phyloP scores from a whole-genome alignment of 306 rosid species.

The Glycine tomentella region DNA sequence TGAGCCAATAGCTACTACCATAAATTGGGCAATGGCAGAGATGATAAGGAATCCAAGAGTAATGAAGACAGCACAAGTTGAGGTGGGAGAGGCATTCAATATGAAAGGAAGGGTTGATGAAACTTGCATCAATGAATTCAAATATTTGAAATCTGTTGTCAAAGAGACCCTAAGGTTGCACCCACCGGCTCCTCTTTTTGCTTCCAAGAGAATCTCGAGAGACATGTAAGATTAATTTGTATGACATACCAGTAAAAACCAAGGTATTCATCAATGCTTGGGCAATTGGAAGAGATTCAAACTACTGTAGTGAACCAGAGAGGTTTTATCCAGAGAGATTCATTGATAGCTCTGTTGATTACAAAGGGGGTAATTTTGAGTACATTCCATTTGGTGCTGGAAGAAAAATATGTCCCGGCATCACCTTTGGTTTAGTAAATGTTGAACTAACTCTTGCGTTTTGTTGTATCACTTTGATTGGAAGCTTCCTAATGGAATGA shows the following conservation, averaged over 20 bases:
- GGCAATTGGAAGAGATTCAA: not conserved
- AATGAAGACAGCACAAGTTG: no score
- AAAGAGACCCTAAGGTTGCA: no score
- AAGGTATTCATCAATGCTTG: no score
- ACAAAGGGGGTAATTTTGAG: not conserved
- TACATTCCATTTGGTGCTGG: conserved; percentile 5
- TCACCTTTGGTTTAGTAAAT: not conserved
- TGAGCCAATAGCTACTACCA: not conserved
- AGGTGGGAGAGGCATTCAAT: no score
- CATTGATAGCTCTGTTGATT: not conserved
- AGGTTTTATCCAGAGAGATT: conserved; percentile 3
- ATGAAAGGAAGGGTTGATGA: not conserved
- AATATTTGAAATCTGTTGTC: not conserved
- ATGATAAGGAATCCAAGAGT: no score
- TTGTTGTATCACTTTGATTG: not conserved
- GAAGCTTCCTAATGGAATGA: not conserved
- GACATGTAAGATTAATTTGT: no score
- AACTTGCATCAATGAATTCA: not conserved
- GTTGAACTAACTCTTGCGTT: not conserved
- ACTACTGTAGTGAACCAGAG: not conserved
- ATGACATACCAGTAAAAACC: no score
- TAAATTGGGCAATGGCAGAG: no score
- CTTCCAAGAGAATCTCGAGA: no score
- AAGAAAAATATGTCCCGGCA: not conserved
- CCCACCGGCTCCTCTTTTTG: no score